phyloP scores from a whole-genome alignment of 306 rosid species.

The Cercis canadensis region DNA sequence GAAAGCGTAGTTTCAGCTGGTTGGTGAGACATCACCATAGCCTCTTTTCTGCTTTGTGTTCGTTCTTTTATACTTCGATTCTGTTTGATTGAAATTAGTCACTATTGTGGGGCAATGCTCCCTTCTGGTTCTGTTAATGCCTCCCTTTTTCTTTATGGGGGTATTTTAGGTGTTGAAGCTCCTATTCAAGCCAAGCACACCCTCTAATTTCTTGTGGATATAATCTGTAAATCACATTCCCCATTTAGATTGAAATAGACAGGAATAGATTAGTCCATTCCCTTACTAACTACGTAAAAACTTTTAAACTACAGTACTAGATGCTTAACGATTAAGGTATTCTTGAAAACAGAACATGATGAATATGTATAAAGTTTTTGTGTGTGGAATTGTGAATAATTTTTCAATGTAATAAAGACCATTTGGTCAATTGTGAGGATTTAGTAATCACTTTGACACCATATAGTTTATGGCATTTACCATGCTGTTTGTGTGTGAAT shows the following conservation, averaged over 20 bases:
- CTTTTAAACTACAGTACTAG: too few species aligned
- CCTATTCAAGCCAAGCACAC: conserved; percentile 3
- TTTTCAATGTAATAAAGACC: too few species aligned
- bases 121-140: too few species aligned
- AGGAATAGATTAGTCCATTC: background rate
- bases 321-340: too few species aligned
- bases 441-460: background rate
- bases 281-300: background rate
- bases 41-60: conserved; percentile 25
- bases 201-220: conserved; percentile 14
- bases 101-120: conserved; percentile 7
- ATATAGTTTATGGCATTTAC: conserved; percentile 26
- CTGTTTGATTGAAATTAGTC: background rate
- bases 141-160: too few species aligned
- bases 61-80: conserved; percentile 6
- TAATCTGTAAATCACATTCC: background rate
- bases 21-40: conserved; percentile 33
- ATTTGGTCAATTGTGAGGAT: background rate
- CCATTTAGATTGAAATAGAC: conserved; percentile 14
- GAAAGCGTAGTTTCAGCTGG: conserved; percentile 21
- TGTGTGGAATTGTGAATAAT: too few species aligned
- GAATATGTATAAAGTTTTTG: too few species aligned
- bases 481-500: conserved; percentile 23
- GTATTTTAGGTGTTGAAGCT: conserved; percentile 11
- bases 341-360: too few species aligned